These are phyloP conservation scores for Avena atlantica DNA, from an alignment of 176 grass and related monocot genomes.

Conservation along the genomic window DNA sequence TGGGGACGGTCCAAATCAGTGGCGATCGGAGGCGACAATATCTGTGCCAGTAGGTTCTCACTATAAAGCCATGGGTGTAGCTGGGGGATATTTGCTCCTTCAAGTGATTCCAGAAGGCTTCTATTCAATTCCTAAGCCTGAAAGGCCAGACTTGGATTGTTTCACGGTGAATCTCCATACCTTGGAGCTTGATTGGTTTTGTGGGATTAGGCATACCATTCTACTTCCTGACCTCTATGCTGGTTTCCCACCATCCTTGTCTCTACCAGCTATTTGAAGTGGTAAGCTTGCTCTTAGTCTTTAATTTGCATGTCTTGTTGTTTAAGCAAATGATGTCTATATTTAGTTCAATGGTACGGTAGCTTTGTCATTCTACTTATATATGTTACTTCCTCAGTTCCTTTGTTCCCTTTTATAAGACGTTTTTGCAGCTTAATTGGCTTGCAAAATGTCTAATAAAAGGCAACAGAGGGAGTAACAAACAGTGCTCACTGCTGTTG, in stretches of 20 bases:
- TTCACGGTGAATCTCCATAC: background rate
- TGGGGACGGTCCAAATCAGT: background rate
- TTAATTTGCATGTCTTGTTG: background rate
- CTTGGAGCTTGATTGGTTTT: background rate
- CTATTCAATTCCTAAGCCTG: background rate
- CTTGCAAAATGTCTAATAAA: too few relatives aligned
- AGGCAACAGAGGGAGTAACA: background rate
- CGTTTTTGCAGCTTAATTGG: too few relatives aligned
- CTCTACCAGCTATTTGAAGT: conserved; percentile 3
- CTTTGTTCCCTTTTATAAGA: too few relatives aligned
- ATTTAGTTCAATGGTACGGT: background rate
- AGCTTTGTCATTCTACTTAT: background rate
- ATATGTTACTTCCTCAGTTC: background rate
- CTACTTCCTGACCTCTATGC: background rate
- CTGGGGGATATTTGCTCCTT: conserved; percentile 6
- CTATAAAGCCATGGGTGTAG: background rate
- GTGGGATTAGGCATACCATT: background rate
- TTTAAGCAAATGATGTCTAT: background rate
- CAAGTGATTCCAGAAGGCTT: background rate
- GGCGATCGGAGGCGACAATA: background rate
- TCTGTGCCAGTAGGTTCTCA: background rate
- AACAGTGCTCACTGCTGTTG: background rate
- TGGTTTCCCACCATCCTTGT: conserved; percentile 1
- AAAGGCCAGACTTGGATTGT: background rate
- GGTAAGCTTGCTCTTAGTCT: background rate